Evolutionary conservation across 2,329 filamentous ascomycete genomes (phyloP), one percentile per base, ranked within the genome.

Genomic region (Aspergillus sojae): DNA sequence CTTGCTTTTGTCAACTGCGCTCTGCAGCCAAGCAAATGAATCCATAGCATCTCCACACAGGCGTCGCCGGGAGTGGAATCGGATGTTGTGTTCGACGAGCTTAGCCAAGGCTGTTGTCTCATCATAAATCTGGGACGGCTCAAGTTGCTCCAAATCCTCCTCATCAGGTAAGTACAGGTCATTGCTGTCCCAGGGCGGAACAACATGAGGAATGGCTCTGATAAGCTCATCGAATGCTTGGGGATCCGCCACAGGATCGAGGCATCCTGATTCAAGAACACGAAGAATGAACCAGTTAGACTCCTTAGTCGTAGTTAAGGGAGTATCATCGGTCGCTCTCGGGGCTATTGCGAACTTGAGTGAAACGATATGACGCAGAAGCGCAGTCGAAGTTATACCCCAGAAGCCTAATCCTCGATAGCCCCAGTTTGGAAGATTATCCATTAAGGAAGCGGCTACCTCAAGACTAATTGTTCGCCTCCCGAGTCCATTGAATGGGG

Each of bases 381-480:
- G 71, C 68, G 62, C 82, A 65, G 36, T 72, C 70, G 53, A 70
- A 50, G 69, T 59, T 77, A 70, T n/a, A 62, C 69, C 66, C 70
- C 75, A 41, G 74, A 75, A 60, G 65, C 70, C 65, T 68, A 79
- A 36, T 52, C 81, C 82, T 26, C 81, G 68, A 60, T 79, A 80
- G 48, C 83, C 71, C 14, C 72, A 69, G 63, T 82, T 84, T 46
- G 83, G 70, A 16, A 87, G 71, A 19, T 81, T 83, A 68, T 87
- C 84, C 34, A 87, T 75, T 46, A 87, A 80, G 6, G 84, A 83
- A 58, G 82, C 77, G 30, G 88, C 80, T 12, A 89, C 81, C 73
- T 89, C 87, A 48, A 80, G 79, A 69, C 86, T 88, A 68, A 89
- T 82, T 0, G 84, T 87, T 57, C 79, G 74, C 48, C 66, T 64